Evolutionary conservation across 805 yeast genomes (phyloP), one percentile per base, ranked within the genome.

Genomic region (Zygotorulaspora sp.): DNA sequence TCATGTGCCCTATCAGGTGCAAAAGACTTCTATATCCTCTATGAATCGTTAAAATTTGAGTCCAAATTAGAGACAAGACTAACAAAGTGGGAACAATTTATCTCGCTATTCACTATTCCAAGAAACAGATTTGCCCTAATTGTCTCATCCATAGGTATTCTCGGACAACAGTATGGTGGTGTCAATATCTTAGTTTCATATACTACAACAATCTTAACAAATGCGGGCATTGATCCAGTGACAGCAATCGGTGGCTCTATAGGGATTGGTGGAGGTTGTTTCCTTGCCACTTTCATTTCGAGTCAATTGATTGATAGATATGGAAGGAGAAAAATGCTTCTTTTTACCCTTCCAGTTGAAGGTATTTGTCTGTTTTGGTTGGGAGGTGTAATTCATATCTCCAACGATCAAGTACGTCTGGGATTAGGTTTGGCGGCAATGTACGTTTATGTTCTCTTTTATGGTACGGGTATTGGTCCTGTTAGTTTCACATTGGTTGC

Each of bases 111-210:
- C 49, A 62, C 68, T 2, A 52, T 64, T 18, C 59, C 65, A 49
- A 67, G 78, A 62, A 70, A 72, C 50, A 74, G 72, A 57, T 68
- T 81, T 67, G 74, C 76, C 66, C 40, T 75, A 24, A 63, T 80
- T 44, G 84, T 84, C 52, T 65, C 83, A 3, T 75, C 81, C 10
- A 64, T 80, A 24, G 84, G 79, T 62, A 77, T 80, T 49, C 74
- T 76, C 70, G 71, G 72, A 67, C 83, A 77, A 64, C 85, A 80
- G 60, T 72, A 78, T 50, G 74, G 81, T 40, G 86, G 86, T 51
- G 75, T 82, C 62, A 80, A 80, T 49, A 81, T 82, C 34, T 77
- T 79, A 46, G 77, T 78, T 43, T 72, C 72, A 44, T 80, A 78
- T 65, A 79, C 80, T 46, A 70, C 81, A 21, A 71, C 81, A 20